A percentile compares a stretch with the other conserved stretches of the same genome.
These are phyloP conservation scores for Coemansia sp. DNA, from an alignment of 192 early-diverging fungal species.

Conservation along the genomic window DNA sequence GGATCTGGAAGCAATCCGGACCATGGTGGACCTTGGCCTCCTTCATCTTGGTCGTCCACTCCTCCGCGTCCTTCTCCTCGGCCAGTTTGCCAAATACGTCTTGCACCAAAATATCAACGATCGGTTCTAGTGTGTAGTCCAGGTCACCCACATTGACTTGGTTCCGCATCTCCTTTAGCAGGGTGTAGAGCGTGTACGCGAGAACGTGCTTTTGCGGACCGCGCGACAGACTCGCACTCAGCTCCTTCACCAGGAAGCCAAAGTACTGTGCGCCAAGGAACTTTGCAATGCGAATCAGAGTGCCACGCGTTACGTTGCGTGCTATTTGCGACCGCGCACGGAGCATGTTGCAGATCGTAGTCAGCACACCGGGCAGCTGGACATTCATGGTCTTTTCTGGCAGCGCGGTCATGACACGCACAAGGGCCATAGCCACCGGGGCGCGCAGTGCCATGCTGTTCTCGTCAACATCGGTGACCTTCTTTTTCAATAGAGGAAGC, in stretches of 20 bases:
- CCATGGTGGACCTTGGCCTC: constrained; percentile 87
- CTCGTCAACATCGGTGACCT: constrained; percentile 71
- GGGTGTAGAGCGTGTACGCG: constrained; percentile 86
- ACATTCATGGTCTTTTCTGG: constrained; percentile 72
- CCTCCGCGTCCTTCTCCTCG: constrained; percentile 87
- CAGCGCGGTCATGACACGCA: constrained; percentile 77
- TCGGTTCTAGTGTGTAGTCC: constrained; percentile 73
- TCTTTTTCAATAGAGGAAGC: constrained; percentile 79
- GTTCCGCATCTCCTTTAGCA: constrained; percentile 71
- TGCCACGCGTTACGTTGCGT: constrained; percentile 83
- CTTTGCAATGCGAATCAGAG: constrained; percentile 80
- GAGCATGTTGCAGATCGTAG: constrained; percentile 84
- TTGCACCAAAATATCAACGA: constrained; percentile 74
- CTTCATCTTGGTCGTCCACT: constrained; percentile 84
- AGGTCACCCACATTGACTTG: constrained; percentile 66
- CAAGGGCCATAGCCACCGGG: constrained; percentile 83
- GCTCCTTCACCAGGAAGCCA: constrained; percentile 85
- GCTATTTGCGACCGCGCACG: constrained; percentile 75
- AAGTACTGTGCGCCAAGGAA: constrained; percentile 85
- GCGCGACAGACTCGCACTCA: constrained; percentile 70
- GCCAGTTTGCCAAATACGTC: constrained; percentile 93
- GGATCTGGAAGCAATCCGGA: constrained; percentile 83
- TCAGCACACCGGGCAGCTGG: constrained; percentile 86
- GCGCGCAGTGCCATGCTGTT: constrained; percentile 78
- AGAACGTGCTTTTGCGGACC: constrained; percentile 95